Conservation (phyloP, 2,329 filamentous ascomycete species). For the Aspergillus niger region DNA sequence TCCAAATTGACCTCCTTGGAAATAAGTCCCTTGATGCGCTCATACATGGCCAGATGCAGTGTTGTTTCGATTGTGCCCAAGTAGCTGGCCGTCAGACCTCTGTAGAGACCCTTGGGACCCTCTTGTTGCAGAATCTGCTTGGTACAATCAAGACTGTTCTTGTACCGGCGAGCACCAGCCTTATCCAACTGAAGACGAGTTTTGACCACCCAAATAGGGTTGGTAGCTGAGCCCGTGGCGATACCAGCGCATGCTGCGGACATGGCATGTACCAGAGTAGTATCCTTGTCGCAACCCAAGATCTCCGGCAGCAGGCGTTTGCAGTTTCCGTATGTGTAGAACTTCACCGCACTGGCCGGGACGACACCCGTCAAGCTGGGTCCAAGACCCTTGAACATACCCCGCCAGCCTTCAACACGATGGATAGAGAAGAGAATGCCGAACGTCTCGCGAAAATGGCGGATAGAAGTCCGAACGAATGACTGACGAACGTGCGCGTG, state of each 20-base stretch:
- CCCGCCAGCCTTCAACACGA: constrained; percentile 41
- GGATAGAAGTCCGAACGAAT: constrained; percentile 59
- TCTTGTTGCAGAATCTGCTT: constrained; percentile 81
- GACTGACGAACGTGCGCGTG: constrained; percentile 52
- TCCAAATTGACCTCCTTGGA: constrained; percentile 17
- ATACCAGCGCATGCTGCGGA: constrained; percentile 40
- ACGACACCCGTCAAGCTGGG: constrained; percentile 44
- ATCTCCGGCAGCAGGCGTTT: constrained; percentile 37
- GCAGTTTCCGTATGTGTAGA: constrained; percentile 43
- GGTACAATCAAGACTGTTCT: constrained; percentile 66
- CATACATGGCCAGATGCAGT: constrained; percentile 40
- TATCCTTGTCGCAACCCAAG: constrained; percentile 31
- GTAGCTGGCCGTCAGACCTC: constrained; percentile 76
- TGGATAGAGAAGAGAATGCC: constrained; percentile 41
- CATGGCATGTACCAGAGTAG: constrained; percentile 36
- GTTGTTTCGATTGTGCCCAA: constrained; percentile 40
- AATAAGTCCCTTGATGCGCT: constrained; percentile 36
- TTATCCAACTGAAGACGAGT: constrained; percentile 63
- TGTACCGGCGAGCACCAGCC: constrained; percentile 42
- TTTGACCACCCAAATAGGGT: constrained; percentile 59
- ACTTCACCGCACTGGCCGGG: constrained; percentile 43
- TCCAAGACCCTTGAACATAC: constrained; percentile 40
- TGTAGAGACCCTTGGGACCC: constrained; percentile 81
- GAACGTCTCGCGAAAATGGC: constrained; percentile 44
- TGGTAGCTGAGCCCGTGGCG: constrained; percentile 40